Base-by-base conservation (phyloP, 352 stramenopile species). In the Globisporangium paddicum region DNA sequence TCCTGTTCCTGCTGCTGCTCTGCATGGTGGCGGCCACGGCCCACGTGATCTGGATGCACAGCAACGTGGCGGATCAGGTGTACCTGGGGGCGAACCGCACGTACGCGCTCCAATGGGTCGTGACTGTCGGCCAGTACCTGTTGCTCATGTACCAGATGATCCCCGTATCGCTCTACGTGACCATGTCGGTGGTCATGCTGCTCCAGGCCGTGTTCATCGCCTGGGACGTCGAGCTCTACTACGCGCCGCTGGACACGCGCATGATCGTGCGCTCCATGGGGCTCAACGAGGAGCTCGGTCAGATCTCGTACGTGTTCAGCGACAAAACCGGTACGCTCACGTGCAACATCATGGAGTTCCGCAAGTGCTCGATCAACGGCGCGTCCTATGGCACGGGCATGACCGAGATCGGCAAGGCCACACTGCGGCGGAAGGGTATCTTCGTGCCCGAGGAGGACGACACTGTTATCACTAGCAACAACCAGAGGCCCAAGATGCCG, bases 61-160 rank as follows among this genome's bases (percentile, higher is more conserved):
- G 59, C 40, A 78, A 87, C 62, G 63, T 77, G 45, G 66, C 69
- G 5, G 75, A 77, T 21, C 69, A 63, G 52, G 73, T 69, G 60
- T 89, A 88, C 62, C 49, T 89, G 28, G 55, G 56, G 38, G 86
- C 72, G 73, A 69, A 73, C 41, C 77, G 75, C 11, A 49, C 38
- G 2, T 71, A 79, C 9, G 60, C 69, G 25, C 73, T 71, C n/a
- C 77, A 89, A 63, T 88, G 78, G 68, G 89, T 98, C 38, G 58
- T 89, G 16, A 69, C 90, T 11, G 90, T 97, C 57, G 74, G 95
- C 26, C 87, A 82, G 53, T 99, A 98, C 77, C 90, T 99, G 30
- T 77, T 98, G 19, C 79, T 99, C 42, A 94, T 98, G 76, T 97
- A 91, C 73, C 94, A 98, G 68, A 98, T 99, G 78, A 96, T 99